Percentiles rank a stretch among this genome's conserved stretches.
Conservation (phyloP, 2,329 filamentous ascomycete species). For the Trichophyton verrucosum region DNA sequence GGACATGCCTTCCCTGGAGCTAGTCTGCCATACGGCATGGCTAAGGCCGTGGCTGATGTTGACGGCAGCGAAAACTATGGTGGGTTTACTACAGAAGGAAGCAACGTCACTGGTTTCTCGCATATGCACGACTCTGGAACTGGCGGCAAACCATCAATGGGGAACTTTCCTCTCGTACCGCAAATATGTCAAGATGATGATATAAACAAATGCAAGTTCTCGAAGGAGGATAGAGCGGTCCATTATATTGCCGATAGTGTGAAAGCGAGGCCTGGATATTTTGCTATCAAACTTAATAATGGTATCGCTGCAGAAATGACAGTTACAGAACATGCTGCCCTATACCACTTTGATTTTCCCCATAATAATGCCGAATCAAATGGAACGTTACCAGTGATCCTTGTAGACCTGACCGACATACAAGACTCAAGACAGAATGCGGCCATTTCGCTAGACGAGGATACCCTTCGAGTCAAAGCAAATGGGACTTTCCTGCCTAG, state of each 20-base stretch:
- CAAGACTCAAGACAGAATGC: slow-evolving; percentile 44
- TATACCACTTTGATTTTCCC: slow-evolving; percentile 56
- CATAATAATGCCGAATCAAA: slow-evolving; percentile 13
- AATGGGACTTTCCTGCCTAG: slow-evolving; percentile 50
- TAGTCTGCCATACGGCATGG: slow-evolving; percentile 44
- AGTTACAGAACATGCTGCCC: slow-evolving; percentile 49
- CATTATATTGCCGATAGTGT: slow-evolving; percentile 41
- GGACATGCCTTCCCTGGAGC: slow-evolving; percentile 46
- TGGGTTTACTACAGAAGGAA: slow-evolving; percentile 43
- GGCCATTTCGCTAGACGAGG: slow-evolving; percentile 42
- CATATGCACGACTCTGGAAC: slow-evolving; percentile 44
- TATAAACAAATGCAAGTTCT: slow-evolving; percentile 50
- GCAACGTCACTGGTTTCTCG: slow-evolving; percentile 40
- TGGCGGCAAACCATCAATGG: slow-evolving; percentile 48
- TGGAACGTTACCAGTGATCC: slow-evolving; percentile 43
- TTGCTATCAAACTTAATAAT: slow-evolving; percentile 47
- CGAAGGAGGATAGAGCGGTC: slow-evolving; percentile 40
- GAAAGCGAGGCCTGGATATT: slow-evolving; percentile 51
- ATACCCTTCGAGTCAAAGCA: slow-evolving; percentile 51
- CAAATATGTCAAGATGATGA: slow-evolving; percentile 52
- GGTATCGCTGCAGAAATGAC: slow-evolving; percentile 56
- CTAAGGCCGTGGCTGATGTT: slow-evolving; percentile 45
- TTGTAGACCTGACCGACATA: slow-evolving; percentile 55
- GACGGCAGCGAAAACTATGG: slow-evolving; percentile 42
- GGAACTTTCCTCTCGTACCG: slow-evolving; percentile 62